Base-by-base conservation (phyloP, 805 yeast genomes). In the Wickerhamiella domercqiae region DNA sequence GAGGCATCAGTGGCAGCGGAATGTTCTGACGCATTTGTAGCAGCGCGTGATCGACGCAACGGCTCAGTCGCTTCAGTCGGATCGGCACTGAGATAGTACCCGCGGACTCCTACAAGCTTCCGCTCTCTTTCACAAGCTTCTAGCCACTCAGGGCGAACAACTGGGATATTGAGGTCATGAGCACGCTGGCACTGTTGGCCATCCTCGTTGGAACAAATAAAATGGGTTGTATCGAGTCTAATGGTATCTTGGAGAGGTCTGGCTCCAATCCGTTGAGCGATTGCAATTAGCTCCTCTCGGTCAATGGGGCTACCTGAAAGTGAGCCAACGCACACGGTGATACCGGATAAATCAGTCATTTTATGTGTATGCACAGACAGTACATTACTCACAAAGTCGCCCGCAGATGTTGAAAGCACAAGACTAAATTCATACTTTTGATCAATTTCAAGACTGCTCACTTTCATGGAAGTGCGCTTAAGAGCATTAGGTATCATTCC, bases 81-180 rank as follows among this genome's bases (percentile, higher is more conserved):
- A 36, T 56, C 61, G 2, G 59, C 62, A 21, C 53, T 48, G 37
- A 60, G 38, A 46, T 72, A 75, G 46, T 64, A 67, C 45, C 82
- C 83, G 51, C 93, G 69, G 13, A 90, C 98, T 20, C 97, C 95
- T 31, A 86, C 93, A 39, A 90, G 75, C 51, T 94, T 63, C 48
- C 90, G 72, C 52, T 86, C 96, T 31, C 68, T 57, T 49, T 81
- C 93, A 62, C 97, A 90, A 0, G 96, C 95, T 57, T 79, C 78
- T 40, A 90, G 63, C 97, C 97, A 90, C 55, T 90, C 96, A 0
- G 98, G 97, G 56, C 94, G 71, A 20, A 90, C 86, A 29, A 90
- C 71, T 2, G 98, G 98, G 39, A 90, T 83, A 53, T 84, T 90
- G 62, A 73, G 71, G 37, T 78, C 84, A 43, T 69, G 67, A 1